Conservation (phyloP, 2,329 filamentous ascomycete species). For the Diaporthe eres region DNA sequence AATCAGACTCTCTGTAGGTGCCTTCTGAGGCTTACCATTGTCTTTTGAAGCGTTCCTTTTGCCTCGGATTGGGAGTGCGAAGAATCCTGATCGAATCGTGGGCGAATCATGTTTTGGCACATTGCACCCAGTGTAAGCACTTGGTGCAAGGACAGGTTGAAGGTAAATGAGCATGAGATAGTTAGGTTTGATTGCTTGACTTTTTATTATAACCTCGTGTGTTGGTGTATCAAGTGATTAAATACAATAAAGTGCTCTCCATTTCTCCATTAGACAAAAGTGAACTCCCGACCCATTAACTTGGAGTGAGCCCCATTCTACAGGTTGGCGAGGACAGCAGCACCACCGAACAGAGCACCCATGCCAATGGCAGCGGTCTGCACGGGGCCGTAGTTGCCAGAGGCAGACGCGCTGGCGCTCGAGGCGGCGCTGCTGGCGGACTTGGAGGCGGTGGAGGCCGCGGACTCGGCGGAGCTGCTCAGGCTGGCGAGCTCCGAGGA, state of each 20-base stretch:
- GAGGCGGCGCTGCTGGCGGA: constrained; percentile 41
- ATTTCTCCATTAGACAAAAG: background rate
- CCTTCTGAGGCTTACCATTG: accelerated
- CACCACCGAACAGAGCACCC: constrained; percentile 63
- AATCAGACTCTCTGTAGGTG: background rate
- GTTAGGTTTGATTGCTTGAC: background rate
- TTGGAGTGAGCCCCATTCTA: constrained; percentile 47
- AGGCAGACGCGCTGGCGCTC: constrained; percentile 32
- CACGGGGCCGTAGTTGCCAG: constrained; percentile 48
- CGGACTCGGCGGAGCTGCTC: constrained; percentile 39
- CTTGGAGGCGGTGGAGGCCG: constrained; percentile 37
- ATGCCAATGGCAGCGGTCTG: constrained; percentile 60
- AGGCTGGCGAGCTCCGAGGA: constrained; percentile 38
- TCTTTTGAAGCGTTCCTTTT: background rate
- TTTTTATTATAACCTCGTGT: background rate
- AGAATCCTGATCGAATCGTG: background rate
- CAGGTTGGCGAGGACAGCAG: constrained; percentile 60
- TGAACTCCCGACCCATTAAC: background rate
- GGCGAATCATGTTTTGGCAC: background rate
- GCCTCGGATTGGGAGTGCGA: background rate
- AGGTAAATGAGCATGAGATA: background rate
- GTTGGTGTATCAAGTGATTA: constrained; percentile 14
- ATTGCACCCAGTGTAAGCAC: background rate
- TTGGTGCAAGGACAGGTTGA: too few species aligned
- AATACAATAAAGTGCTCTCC: constrained; percentile 4